Conservation (phyloP, 805 yeast species). For the Wickerhamiella cacticola region DNA sequence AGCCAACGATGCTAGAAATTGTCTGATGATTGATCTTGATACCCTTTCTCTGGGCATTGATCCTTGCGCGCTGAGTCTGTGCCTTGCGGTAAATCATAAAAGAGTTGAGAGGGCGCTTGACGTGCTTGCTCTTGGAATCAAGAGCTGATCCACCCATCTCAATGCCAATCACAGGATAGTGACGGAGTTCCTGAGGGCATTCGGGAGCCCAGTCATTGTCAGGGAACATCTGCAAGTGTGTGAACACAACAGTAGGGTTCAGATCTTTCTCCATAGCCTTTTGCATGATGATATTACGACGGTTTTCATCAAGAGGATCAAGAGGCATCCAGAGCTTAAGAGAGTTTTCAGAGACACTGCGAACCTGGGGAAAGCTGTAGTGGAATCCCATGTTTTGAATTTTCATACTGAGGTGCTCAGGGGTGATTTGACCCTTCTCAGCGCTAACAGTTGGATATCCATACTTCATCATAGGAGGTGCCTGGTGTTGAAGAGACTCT, state of each 20-base stretch:
- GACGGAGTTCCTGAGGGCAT: conserved; percentile 10
- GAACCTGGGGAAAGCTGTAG: conserved; percentile 7
- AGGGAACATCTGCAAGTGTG: conserved; percentile 23
- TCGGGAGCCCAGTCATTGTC: conserved; percentile 14
- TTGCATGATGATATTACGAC: conserved; percentile 21
- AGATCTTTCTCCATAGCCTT: conserved; percentile 25
- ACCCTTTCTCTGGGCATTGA: conserved; percentile 23
- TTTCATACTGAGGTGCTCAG: conserved; percentile 1
- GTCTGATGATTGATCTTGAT: conserved; percentile 34
- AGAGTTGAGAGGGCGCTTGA: conserved; percentile 38
- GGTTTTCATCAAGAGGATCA: conserved; percentile 21
- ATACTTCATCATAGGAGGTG: not conserved
- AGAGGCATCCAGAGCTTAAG: conserved; percentile 25
- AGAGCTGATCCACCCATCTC: conserved; percentile 6
- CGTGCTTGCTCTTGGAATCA: conserved; percentile 20
- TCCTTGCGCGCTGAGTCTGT: conserved; percentile 34
- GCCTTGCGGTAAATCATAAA: conserved; percentile 38
- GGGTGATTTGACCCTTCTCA: conserved; percentile 3
- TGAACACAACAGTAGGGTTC: conserved; percentile 22
- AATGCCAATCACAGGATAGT: conserved; percentile 9
- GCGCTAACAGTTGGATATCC: not conserved
- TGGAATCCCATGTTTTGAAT: conserved; percentile 7
- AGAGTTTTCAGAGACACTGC: not conserved
- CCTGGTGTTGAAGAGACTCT: not conserved
- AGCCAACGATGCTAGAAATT: conserved; percentile 34